Evolutionary conservation across 371 early-diverging fungal genomes (phyloP), one percentile per base, ranked within the genome.

Genomic region (Haplosporangium sp.): DNA sequence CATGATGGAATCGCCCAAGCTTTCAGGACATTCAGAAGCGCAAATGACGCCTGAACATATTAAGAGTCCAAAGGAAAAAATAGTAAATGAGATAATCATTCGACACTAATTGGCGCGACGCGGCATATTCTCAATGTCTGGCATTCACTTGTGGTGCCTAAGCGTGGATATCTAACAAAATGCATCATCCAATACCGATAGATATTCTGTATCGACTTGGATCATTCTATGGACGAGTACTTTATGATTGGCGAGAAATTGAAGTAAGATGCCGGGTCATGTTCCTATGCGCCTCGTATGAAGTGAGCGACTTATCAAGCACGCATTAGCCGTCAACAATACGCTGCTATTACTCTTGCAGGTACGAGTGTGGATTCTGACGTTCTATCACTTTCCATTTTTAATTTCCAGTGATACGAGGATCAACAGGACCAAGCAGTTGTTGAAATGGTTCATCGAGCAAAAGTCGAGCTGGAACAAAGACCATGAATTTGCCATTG

Each of bases 361-460:
- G n/a, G n/a, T n/a, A n/a, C n/a, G n/a, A n/a, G n/a, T n/a, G n/a
- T n/a, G n/a, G n/a, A n/a, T n/a, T n/a, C n/a, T n/a, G n/a, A n/a
- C n/a, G n/a, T n/a, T n/a, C 20, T 29, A 14, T 20, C 2, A 41
- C 21, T 47, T 45, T 46, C 0, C 18, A 1, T 3, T 13, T 46
- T 14, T 47, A 10, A n/a, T n/a, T 18, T 20, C 12, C 53, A 79
- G 73, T 23, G 73, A 68, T 41, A 64, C 73, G 58, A 72, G 79
- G 38, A 69, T 79, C 20, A 79, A 64, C 55, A 64, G 73, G 59
- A 80, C 81, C 50, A 85, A 82, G 69, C 62, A 65, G 55, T 63
- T 86, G 8, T 20, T 85, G 54, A 84, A 82, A 63, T 83, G 85
- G 61, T 86, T 83, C 59, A 72, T 84, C n/a, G 61, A 64, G 18